Evolutionary conservation across 257 asterid genomes (phyloP), one percentile per base, ranked within the genome.

Genomic region (Petunia axillaris): DNA sequence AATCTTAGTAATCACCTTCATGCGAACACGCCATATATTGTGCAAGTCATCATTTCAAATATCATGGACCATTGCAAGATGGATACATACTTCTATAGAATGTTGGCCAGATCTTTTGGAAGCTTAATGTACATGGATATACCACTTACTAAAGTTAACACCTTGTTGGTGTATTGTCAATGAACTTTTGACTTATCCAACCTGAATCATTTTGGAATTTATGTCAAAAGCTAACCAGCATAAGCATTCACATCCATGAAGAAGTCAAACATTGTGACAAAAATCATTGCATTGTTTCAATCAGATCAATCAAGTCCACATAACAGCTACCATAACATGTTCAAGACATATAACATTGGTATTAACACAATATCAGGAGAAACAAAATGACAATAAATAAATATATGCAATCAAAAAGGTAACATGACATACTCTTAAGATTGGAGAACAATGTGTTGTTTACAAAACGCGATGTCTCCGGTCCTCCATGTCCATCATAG

Each of bases 401-500:
- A 78, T 6, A 6, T 62, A 76, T 46, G 41, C 55, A 80, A 76
- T 43, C 46, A 44, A 64, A 64, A 82, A 74, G 65, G 75, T 46
- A 64, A 76, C 62, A 73, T 11, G 78, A 84, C 98, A 57, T 91
- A 95, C 99, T 91, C 92, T 93, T 93, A 53, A 95, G 92, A 80
- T 91, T 91, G 85, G 77, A 80, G 87, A 94, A 95, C 55, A 95
- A 82, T 81, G 62, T 86, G 9, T 90, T 90, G 37, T 92, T 93
- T 52, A 94, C 91, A 64, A 90, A 95, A 35, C 98, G 91, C 8
- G 99, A 80, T 2, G 99, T 83, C 89, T 95, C 98, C 1, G 99
- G 97, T 53, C 98, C 99, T 58, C 99, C 99, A 84, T 95, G 99
- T n/a, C 99, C 99, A 87, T 95, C 99, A 80, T 93, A 93, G 46